Evolutionary conservation across 2,329 filamentous ascomycete genomes (phyloP), one percentile per base, ranked within the genome.

Genomic region (Hirsutella rhossiliensis): DNA sequence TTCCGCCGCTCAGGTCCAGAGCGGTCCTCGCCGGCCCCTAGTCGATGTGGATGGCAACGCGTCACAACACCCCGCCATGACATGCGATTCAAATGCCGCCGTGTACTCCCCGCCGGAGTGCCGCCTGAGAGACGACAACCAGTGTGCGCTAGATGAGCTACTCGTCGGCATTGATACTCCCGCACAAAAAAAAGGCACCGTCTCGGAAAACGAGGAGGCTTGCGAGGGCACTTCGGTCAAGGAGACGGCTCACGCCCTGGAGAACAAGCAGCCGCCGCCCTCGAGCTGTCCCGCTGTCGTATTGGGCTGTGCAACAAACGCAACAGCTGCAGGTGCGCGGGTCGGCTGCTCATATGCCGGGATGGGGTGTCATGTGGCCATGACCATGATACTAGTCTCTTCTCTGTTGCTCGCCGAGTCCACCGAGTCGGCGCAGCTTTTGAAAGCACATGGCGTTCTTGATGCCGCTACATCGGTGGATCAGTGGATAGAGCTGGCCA

Each of bases 371-470:
- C 52, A 56, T 1, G 51, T 76, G 19, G 50, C 54, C 0, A 57
- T 55, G 15, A 60, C 50, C 31, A 53, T 56, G 0, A 50, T 76
- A 29, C 48, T 76, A 2, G 53, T 75, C 2, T 60, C 68, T 0
- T 64, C 66, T 0, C 66, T 62, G 41, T 62, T 73, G 15, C 53
- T 66, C 12, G 45, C 53, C 3, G 59, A 59, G 11, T 58, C 58
- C 0, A 58, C 57, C 49, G 52, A 69, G 6, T 60, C 60, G 0
- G 60, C 65, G 1, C 54, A 60, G 19, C 53, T 75, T 0, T 55
- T 75, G 2, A 47, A 49, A 2, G 52, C 52, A 1, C 73, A 76
- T 37, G 71, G 70, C 1, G 55, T 73, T 32, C 30, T 49, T 2
- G 43, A 54, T 0, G 57, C 63, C 15, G 49, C 62, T 1, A 54